Evolutionary conservation across 495 filamentous ascomycete genomes (phyloP), one percentile per base, ranked within the genome.

Genomic region (Tetracladium marchalianum): DNA sequence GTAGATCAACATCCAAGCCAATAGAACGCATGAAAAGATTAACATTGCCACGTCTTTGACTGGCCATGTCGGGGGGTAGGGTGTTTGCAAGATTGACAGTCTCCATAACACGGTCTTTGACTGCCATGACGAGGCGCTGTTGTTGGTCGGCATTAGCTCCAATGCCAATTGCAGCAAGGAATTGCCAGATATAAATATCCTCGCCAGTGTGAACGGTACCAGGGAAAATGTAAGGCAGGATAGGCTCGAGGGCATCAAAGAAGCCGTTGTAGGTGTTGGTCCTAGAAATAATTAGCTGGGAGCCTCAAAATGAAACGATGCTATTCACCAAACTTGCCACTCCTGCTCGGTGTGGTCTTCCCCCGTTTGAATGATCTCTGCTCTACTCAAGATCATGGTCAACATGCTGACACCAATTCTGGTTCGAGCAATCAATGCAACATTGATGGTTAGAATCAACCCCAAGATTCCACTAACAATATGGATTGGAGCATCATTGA

Each of bases 21-120:
- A 98, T 97, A 43, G 90, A 92, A 51, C 87, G 79, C 90, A 98
- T 96, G 62, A 98, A 98, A 24, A 98, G 68, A 64, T 98, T 97
- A 53, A 98, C 93, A 59, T 95, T 90, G 47, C 81, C 81, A 39
- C 93, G 71, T 45, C 89, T 81, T 59, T 82, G 76, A 54, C 75
- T 79, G 13, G 82, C 77, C 77, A 95, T 81, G 35, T 92, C 87
- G 13, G 80, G 71, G 11, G 93, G 92, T 11, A 97, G 77, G 2
- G 84, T 87, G 70, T 92, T 95, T 58, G 85, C 81, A 31, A 93
- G 78, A 33, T 70, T 66, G 7, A 96, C 84, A 2, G 92, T 97
- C 59, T 95, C 92, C 88, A 97, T 93, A 44, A 98, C 92, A 45
- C 90, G 81, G 55, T 97, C 93, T 81, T 96, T 98, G 41, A 98